Percentiles rank a stretch among this genome's conserved stretches.
Conservation (phyloP, 2,329 filamentous ascomycete genomes). For the Rosellinia necatrix region DNA sequence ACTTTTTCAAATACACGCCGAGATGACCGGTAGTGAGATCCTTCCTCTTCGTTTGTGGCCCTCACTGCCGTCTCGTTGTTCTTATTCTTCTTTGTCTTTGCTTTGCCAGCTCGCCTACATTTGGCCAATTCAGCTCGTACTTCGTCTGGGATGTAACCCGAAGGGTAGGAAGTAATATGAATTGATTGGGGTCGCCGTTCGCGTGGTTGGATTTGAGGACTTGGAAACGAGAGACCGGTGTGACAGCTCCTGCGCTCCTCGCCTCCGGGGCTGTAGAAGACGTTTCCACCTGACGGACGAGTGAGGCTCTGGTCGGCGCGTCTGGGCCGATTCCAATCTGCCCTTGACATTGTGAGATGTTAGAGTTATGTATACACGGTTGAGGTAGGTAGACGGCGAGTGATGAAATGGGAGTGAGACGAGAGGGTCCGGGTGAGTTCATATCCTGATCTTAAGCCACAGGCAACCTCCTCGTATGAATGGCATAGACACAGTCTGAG, state of each 20-base stretch:
- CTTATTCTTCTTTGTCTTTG: slow-evolving; percentile 29
- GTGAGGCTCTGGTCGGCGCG: slow-evolving; percentile 26
- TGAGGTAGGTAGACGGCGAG: neutral
- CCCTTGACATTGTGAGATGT: slow-evolving; percentile 37
- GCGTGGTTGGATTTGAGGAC: slow-evolving; percentile 54
- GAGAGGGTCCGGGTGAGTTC: slow-evolving; percentile 14
- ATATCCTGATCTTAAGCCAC: slow-evolving; percentile 14
- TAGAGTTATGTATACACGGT: slow-evolving; percentile 32
- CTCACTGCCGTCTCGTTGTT: slow-evolving; percentile 25
- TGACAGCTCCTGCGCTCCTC: slow-evolving; percentile 33
- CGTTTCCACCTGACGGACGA: slow-evolving; percentile 33
- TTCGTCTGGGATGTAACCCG: slow-evolving; percentile 51
- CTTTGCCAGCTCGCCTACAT: slow-evolving; percentile 34
- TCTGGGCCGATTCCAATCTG: slow-evolving; percentile 28
- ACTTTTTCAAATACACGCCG: slow-evolving; percentile 43
- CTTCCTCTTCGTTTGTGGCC: slow-evolving; percentile 8
- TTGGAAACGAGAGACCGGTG: slow-evolving; percentile 39
- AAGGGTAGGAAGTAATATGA: slow-evolving; percentile 53
- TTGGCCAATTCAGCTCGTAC: slow-evolving; percentile 42
- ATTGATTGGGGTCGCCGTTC: slow-evolving; percentile 57
- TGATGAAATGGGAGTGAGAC: neutral
- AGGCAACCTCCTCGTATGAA: slow-evolving; percentile 4
- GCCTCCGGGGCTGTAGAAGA: slow-evolving; percentile 38
- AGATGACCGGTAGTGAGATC: slow-evolving; percentile 38
- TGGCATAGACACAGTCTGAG: neutral